Percentiles rank a stretch among this genome's conserved stretches.
phyloP scores from a whole-genome alignment of 495 filamentous ascomycete genomes.

The Aspergillus diversus region DNA sequence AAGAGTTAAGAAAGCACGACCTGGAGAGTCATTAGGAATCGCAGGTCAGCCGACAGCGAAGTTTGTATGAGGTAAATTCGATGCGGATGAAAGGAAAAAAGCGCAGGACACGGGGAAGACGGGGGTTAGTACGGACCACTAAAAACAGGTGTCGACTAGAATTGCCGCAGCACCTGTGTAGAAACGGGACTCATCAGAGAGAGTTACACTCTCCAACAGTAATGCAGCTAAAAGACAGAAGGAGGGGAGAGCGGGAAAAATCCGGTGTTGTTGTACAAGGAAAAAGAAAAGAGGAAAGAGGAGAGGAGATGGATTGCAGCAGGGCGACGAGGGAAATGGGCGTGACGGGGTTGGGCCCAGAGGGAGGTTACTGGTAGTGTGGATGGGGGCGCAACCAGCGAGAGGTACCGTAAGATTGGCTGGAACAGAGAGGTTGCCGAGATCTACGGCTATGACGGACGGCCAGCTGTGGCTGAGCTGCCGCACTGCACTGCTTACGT shows the following conservation, averaged over 20 bases:
- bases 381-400: constrained; percentile 4
- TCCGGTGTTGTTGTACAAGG: background rate
- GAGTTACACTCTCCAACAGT: constrained; percentile 37
- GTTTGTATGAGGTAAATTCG: constrained; percentile 37
- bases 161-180: constrained; percentile 52
- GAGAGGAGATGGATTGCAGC: constrained; percentile 18
- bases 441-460: constrained; percentile 33
- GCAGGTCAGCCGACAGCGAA: constrained; percentile 28
- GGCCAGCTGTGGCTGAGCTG: constrained; percentile 21
- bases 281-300: constrained; percentile 7
- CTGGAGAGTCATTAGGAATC: constrained; percentile 12
- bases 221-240: constrained; percentile 24
- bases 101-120: constrained; percentile 17
- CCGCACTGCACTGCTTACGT: background rate
- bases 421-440: constrained; percentile 22
- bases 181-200: constrained; percentile 52
- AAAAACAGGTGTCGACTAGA: constrained; percentile 51
- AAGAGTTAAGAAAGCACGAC: constrained; percentile 3
- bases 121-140: constrained; percentile 24
- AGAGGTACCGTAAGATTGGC: background rate
- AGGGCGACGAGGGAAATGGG: constrained; percentile 11
- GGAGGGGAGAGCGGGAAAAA: constrained; percentile 13
- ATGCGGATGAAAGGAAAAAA: constrained; percentile 41
- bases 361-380: constrained; percentile 21
- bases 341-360: constrained; percentile 13